Evolutionary conservation across 305 asterid genomes (phyloP), one percentile per base, ranked within the genome.

Genomic region (Andrographis paniculata): DNA sequence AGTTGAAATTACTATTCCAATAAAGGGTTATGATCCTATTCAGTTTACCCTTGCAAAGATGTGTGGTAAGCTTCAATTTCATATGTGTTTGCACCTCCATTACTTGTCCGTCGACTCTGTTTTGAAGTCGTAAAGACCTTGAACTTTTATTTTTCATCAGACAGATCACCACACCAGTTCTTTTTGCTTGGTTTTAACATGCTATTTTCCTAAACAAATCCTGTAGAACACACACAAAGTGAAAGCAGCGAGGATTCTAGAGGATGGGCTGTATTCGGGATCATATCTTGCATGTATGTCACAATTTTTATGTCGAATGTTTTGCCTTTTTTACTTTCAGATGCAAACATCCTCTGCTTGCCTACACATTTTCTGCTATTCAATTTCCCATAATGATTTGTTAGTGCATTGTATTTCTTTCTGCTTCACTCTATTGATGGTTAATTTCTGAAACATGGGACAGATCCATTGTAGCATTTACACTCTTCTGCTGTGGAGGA

Each of bases 251-350:
- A 69, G 66, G 71, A 76, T 52, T 54, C 71, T 41, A 67, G 56
- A 74, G 93, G 95, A 75, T 85, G 97, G 97, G 87, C 91, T 49
- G 69, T 74, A 63, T 85, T 89, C 60, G 97, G 94, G 55, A 76
- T 89, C 59, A 3, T 85, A 46, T 79, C 93, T 42, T 89, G 93
- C 87, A 51, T 79, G 97, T 85, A 89, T 31, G 91, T 57, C 52
- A 40, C 30, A 36, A 21, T 36, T 48, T 53, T 43, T 31, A 44
- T 46, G 56, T 42, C 9, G 39, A 21, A n/a, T 45, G 21, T 19
- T 4, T 3, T 10, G 11, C 15, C 31, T 6, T 42, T 24, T 3
- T 24, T 24, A 24, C 4, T 24, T 24, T 24, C 30, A 24, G 8
- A 24, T 8, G 8, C 30, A 24, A 4, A 3, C 8, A 3, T 8